These are phyloP conservation scores for Starmerella floricola DNA, from an alignment of 805 yeast species.

Conservation along the genomic window DNA sequence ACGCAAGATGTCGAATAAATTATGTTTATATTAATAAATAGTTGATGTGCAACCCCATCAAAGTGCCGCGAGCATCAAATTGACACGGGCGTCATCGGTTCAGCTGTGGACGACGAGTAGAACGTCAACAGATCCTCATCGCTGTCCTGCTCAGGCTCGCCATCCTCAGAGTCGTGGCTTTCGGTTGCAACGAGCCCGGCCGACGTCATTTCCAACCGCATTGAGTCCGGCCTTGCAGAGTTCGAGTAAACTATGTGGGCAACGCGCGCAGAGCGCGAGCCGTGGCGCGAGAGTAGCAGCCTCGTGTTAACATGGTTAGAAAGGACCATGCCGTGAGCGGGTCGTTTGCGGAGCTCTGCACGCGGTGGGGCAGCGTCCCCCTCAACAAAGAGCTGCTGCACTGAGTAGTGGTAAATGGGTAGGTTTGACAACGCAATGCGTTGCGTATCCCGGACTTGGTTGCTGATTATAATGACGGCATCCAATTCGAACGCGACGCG, in stretches of 20 bases:
- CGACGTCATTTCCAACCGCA: slow-evolving; percentile 6
- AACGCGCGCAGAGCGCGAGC: not conserved
- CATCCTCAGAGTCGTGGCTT: not conserved
- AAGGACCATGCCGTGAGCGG: slow-evolving; percentile 9
- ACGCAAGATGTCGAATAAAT: not conserved
- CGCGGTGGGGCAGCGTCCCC: slow-evolving; percentile 5
- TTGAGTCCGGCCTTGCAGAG: slow-evolving; percentile 3
- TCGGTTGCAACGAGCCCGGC: slow-evolving; percentile 2
- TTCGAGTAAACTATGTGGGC: slow-evolving; percentile 11
- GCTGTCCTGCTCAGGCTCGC: not conserved
- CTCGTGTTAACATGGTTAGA: slow-evolving; percentile 13
- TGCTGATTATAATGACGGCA: slow-evolving; percentile 57
- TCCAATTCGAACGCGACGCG: slow-evolving; percentile 37
- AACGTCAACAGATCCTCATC: not conserved
- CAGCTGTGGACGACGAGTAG: not conserved
- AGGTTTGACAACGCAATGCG: not conserved
- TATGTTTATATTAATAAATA: not conserved
- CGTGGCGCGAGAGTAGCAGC: slow-evolving; percentile 6
- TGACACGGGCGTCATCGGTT: not conserved
- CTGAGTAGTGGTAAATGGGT: slow-evolving; percentile 2
- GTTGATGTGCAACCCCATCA: no score
- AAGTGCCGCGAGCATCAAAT: no score
- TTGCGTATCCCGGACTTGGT: slow-evolving; percentile 59
- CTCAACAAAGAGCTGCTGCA: slow-evolving; percentile 4
- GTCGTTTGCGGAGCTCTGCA: slow-evolving; percentile 3